Evolutionary conservation across 352 stramenopile genomes (phyloP).

Genomic region (Phytophthora melonis): DNA sequence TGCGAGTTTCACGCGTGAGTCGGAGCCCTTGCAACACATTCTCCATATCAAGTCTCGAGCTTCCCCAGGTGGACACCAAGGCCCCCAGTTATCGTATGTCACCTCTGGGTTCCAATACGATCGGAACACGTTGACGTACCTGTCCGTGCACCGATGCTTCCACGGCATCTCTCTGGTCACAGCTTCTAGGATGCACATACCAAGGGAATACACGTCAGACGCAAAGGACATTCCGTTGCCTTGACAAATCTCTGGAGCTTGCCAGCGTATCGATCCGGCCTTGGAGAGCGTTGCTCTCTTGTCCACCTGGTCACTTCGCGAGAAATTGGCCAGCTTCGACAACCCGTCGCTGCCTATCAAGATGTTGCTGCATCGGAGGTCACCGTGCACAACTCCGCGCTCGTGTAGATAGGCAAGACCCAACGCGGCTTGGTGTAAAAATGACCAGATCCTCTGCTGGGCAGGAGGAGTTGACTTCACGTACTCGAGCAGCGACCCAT

Average conservation of each 20-base stretch:
- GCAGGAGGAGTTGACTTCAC: neutral
- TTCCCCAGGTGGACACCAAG: too few species aligned
- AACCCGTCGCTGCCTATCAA: conserved; percentile 28
- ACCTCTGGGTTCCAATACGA: too few species aligned
- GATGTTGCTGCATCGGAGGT: conserved; percentile 45
- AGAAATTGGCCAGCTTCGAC: conserved; percentile 42
- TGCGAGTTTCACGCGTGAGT: too few species aligned
- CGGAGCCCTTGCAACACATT: too few species aligned
- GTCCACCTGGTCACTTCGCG: conserved; percentile 8
- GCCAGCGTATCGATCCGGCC: conserved; percentile 6
- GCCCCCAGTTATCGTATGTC: too few species aligned
- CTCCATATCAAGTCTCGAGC: too few species aligned
- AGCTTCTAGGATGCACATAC: conserved; percentile 31
- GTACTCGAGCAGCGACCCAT: conserved; percentile 18
- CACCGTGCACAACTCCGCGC: conserved; percentile 23
- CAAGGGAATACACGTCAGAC: conserved; percentile 26
- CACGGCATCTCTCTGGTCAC: conserved; percentile 17
- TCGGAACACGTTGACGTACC: too few species aligned
- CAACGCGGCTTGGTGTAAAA: conserved; percentile 16
- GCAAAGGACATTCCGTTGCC: neutral
- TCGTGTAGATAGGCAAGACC: conserved; percentile 20
- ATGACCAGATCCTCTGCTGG: conserved; percentile 8
- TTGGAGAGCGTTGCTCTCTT: neutral
- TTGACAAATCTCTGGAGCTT: conserved; percentile 13
- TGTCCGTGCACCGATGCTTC: neutral